Base-by-base conservation (phyloP, 495 filamentous ascomycete genomes). In the Bombardia bombarda region DNA sequence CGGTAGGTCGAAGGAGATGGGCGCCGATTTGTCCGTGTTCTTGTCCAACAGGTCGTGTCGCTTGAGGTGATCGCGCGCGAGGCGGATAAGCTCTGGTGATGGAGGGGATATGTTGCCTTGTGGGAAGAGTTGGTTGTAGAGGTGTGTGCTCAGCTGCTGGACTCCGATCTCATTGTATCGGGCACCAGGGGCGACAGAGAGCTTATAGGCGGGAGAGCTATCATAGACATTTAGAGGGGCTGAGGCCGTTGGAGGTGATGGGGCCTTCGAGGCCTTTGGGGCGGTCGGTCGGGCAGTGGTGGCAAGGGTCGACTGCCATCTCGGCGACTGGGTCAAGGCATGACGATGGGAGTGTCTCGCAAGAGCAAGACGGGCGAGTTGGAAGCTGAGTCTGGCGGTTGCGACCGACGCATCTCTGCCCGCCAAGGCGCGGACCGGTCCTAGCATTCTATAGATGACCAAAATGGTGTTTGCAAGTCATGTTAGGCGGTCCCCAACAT, bases 151-250 rank as follows among this genome's bases (percentile, higher is more conserved):
- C 32, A 99, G 59, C 52, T 95, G 90, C 66, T 99, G 93, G 19
- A 99, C 87, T 19, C 87, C 86, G 50, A 99, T 86, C 43, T 92
- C 84, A 58, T 96, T 97, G 67, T 80, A 87, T 40, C 90, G 80
- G 26, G 83, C 68, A 24, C 67, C 53, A 25, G 79, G 73, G 20
- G 72, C 67, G 32, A 82, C 78, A 80, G 58, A 34, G 24, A 46
- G 31, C 36, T 37, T n/a, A n/a, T n/a, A n/a, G n/a, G n/a, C n/a
- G n/a, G n/a, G n/a, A n/a, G n/a, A n/a, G n/a, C n/a, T n/a, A n/a
- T n/a, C n/a, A n/a, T n/a, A n/a, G n/a, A n/a, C n/a, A n/a, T n/a
- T n/a, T n/a, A n/a, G n/a, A n/a, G n/a, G n/a, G n/a, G n/a, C n/a
- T n/a, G n/a, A n/a, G 7, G 25, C 41, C 33, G 52, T 19, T 1